A percentile compares a stretch with the other conserved stretches of the same genome.
Evolutionary conservation across 208 protist genomes (phyloP).

Genomic region (Trypanosoma theileri): DNA sequence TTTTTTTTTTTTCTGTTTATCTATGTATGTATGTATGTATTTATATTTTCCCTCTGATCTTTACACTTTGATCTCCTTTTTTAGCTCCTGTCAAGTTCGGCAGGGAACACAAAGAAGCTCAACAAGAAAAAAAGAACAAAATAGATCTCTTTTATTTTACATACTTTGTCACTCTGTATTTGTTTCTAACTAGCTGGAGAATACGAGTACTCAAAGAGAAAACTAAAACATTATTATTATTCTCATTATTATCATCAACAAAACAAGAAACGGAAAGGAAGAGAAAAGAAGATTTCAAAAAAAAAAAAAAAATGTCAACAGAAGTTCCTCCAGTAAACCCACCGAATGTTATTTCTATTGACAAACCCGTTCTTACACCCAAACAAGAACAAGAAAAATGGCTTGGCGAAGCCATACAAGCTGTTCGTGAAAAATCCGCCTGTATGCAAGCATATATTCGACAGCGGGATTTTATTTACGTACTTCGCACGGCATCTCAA

Average conservation of each 20-base stretch:
- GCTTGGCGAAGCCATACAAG: constrained; percentile 70
- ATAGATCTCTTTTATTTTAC: too few species aligned
- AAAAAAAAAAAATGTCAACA: constrained; percentile 13
- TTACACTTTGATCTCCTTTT: too few species aligned
- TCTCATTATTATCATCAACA: not conserved
- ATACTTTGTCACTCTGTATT: too few species aligned
- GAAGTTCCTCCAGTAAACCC: not conserved
- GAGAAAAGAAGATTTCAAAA: not conserved
- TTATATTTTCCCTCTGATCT: not conserved
- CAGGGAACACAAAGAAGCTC: too few species aligned
- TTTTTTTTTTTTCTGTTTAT: constrained; percentile 7
- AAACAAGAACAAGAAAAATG: constrained; percentile 93
- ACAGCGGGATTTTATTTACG: constrained; percentile 82
- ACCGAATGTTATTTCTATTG: constrained; percentile 45
- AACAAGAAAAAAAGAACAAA: too few species aligned
- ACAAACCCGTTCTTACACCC: constrained; percentile 58
- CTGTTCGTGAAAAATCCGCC: constrained; percentile 69
- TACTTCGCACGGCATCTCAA: constrained; percentile 80
- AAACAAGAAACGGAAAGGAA: not conserved
- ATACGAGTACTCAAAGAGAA: too few species aligned
- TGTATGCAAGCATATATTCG: constrained; percentile 81
- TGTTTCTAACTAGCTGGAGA: too few species aligned
- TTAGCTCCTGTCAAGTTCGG: too few species aligned
- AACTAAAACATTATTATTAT: too few species aligned
- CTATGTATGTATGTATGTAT: constrained; percentile 4